phyloP scores from a whole-genome alignment of 176 grass and related monocot species.

The Zizania latifolia region DNA sequence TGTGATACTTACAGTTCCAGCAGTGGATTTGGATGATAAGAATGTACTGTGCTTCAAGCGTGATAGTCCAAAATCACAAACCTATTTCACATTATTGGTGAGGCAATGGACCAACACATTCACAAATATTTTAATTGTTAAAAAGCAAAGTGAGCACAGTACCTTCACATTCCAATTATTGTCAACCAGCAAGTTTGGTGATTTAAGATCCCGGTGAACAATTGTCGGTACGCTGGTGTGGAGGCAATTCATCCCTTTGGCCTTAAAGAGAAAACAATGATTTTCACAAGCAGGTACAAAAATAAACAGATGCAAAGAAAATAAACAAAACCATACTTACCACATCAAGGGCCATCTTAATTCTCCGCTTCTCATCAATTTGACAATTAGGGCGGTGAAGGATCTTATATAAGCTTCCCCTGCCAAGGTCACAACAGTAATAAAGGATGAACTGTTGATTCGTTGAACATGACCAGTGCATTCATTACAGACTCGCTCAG shows the following conservation, averaged over 20 bases:
- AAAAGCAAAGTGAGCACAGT: conserved; percentile 23
- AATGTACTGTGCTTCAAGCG: conserved; percentile 97
- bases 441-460: background rate
- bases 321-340: conserved; percentile 45
- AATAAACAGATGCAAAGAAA: conserved; percentile 25
- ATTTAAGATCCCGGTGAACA: conserved; percentile 99
- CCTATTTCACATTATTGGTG: conserved; percentile 47
- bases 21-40: conserved; percentile 98
- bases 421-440: conserved; percentile 36
- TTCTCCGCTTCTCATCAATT: conserved; percentile 96
- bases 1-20: conserved; percentile 81
- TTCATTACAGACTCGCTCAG: conserved; percentile 1
- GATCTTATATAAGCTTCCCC: conserved; percentile 98
- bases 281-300: conserved; percentile 16
- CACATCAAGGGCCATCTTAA: conserved; percentile 99
- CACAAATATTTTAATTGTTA: conserved; percentile 14
- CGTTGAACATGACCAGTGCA: conserved; percentile 6
- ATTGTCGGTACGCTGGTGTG: conserved; percentile 91
- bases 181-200: conserved; percentile 95
- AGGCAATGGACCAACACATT: background rate
- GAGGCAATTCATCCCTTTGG: conserved; percentile 98
- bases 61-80: conserved; percentile 98
- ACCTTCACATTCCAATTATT: conserved; percentile 99
- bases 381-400: conserved; percentile 93
- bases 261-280: conserved; percentile 44